These are phyloP conservation scores for Chenopodium suecicum DNA, from an alignment of 148 eudicot genomes.

Conservation along the genomic window DNA sequence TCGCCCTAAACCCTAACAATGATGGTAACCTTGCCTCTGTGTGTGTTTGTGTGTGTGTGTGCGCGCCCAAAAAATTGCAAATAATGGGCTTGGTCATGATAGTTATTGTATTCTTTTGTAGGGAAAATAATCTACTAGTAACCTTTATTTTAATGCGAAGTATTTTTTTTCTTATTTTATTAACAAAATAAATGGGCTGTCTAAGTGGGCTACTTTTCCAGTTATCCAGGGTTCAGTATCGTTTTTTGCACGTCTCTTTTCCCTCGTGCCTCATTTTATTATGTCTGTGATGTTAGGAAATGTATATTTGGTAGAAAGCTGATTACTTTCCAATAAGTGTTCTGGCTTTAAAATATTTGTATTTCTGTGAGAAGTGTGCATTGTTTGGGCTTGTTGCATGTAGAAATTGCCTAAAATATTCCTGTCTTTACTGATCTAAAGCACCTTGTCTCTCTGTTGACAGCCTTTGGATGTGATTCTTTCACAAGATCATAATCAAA, in stretches of 20 bases:
- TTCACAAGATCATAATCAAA: constrained; percentile 93
- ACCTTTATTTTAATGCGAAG: background rate
- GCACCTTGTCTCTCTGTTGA: constrained; percentile 16
- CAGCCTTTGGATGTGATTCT: constrained; percentile 89
- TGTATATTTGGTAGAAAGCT: background rate
- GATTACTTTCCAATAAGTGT: background rate
- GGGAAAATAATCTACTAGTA: background rate
- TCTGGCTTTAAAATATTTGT: background rate
- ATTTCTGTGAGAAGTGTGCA: background rate
- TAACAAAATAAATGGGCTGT: background rate
- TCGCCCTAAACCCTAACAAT: background rate
- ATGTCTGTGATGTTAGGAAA: background rate
- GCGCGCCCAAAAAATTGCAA: background rate
- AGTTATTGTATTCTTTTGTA: background rate
- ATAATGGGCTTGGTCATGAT: background rate
- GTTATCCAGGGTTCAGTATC: background rate
- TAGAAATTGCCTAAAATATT: background rate
- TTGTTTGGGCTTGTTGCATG: background rate
- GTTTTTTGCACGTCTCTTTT: background rate
- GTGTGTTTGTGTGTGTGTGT: background rate
- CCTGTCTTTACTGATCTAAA: background rate
- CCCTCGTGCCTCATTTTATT: background rate
- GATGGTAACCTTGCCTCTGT: background rate
- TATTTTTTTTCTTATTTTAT: background rate
- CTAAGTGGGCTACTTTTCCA: background rate